These are phyloP conservation scores for Thielaviopsis populi DNA, from an alignment of 2,329 filamentous ascomycete species.

Conservation along the genomic window DNA sequence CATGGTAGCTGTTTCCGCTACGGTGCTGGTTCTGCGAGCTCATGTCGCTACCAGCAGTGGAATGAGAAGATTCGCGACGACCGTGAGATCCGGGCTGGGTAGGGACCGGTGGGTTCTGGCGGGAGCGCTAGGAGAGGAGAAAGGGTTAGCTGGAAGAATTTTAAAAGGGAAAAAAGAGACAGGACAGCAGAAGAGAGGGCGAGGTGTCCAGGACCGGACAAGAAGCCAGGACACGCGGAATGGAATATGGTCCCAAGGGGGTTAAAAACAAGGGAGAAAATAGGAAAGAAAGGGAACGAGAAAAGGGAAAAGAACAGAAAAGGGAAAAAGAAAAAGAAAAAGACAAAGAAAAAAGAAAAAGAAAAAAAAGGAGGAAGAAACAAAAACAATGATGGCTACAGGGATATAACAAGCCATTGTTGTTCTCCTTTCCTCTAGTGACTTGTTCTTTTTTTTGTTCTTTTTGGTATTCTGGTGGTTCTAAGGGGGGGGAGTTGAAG, in stretches of 20 bases:
- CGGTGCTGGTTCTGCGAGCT: constrained; percentile 34
- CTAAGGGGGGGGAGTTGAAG: no score
- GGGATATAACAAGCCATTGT: not conserved
- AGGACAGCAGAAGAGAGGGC: not conserved
- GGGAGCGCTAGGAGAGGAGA: constrained; percentile 35
- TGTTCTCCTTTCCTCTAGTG: no score
- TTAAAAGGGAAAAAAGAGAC: not conserved
- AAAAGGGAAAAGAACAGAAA: constrained; percentile 16
- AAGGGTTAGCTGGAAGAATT: not conserved
- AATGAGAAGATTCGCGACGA: constrained; percentile 76
- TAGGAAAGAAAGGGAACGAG: not conserved
- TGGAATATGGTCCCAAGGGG: no score
- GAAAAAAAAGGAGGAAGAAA: not conserved
- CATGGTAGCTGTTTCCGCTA: constrained; percentile 36
- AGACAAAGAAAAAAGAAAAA: constrained; percentile 18
- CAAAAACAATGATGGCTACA: not conserved
- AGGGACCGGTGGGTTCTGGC: constrained; percentile 45
- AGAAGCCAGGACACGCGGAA: no score
- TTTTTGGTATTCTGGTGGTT: no score
- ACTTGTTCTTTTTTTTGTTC: no score
- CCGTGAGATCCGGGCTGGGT: constrained; percentile 57
- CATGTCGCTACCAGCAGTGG: constrained; percentile 29
- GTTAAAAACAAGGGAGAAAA: no score
- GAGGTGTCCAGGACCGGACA: not conserved
- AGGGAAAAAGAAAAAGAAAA: not conserved